Evolutionary conservation across 1,284 basidiomycete species (phyloP).

Genomic region (Cutaneotrichosporon arboriforme): DNA sequence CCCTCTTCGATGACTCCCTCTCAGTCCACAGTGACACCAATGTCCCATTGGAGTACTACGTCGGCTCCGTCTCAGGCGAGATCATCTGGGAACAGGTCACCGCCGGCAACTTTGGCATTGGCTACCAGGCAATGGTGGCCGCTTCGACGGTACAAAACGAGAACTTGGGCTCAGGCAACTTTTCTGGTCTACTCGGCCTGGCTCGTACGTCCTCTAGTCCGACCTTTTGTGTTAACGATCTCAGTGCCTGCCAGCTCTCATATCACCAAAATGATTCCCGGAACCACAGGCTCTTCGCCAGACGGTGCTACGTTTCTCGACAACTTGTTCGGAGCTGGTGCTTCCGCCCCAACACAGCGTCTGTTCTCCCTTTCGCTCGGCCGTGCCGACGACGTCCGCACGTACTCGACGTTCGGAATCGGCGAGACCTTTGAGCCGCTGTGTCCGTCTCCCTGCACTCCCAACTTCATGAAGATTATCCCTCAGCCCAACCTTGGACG

Average conservation of each 20-base stretch:
- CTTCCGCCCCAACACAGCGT: slow-evolving; percentile 38
- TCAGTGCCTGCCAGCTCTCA: slow-evolving; percentile 42
- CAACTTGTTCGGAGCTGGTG: slow-evolving; percentile 45
- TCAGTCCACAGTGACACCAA: slow-evolving; percentile 34
- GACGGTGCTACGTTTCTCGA: slow-evolving; percentile 48
- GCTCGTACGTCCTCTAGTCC: slow-evolving; percentile 26
- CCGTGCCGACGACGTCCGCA: slow-evolving; percentile 43
- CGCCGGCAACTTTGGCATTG: slow-evolving; percentile 39
- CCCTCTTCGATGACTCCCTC: slow-evolving; percentile 29
- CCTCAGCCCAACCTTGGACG: slow-evolving; percentile 36
- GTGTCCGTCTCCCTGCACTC: slow-evolving; percentile 40
- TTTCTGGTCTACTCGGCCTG: slow-evolving; percentile 42
- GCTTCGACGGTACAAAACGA: slow-evolving; percentile 36
- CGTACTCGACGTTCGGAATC: slow-evolving; percentile 38
- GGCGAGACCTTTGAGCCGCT: slow-evolving; percentile 27
- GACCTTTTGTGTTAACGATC: neutral
- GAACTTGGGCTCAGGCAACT: slow-evolving; percentile 38
- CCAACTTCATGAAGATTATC: slow-evolving; percentile 37
- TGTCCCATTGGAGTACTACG: slow-evolving; percentile 32
- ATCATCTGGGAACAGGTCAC: slow-evolving; percentile 46
- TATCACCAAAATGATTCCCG: slow-evolving; percentile 38
- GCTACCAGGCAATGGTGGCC: slow-evolving; percentile 46
- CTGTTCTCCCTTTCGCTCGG: slow-evolving; percentile 42
- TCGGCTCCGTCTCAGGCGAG: slow-evolving; percentile 37
- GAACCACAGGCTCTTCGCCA: slow-evolving; percentile 40